phyloP scores from a whole-genome alignment of 306 rosid species.

The Quercus mongolica region DNA sequence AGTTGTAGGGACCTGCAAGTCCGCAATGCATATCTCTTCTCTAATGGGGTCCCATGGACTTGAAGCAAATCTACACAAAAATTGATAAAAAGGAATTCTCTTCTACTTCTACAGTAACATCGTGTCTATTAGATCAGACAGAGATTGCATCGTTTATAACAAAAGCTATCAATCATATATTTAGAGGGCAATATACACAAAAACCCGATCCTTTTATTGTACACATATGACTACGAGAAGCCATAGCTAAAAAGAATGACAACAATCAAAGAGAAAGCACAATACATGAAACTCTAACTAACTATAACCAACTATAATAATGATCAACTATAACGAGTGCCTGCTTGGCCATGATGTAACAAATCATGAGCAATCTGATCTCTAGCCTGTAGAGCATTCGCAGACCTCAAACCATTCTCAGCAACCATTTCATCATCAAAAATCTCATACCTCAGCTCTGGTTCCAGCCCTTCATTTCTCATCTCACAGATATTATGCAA shows the following conservation, averaged over 20 bases:
- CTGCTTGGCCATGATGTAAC: constrained; percentile 71
- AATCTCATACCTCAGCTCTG: constrained; percentile 33
- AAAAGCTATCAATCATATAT: constrained; percentile 14
- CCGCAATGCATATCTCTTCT: not conserved
- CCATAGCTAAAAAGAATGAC: constrained; percentile 40
- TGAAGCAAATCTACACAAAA: too few relatives aligned
- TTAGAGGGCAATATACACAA: not conserved
- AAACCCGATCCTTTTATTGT: constrained; percentile 15
- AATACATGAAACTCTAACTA: not conserved
- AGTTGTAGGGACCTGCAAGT: not conserved
- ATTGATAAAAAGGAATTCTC: not conserved
- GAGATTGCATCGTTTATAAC: not conserved
- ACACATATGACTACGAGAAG: constrained; percentile 16
- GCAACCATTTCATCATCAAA: constrained; percentile 70
- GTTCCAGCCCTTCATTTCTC: constrained; percentile 51
- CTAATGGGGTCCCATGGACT: not conserved
- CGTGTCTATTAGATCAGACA: not conserved
- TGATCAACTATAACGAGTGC: constrained; percentile 25
- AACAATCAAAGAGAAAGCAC: not conserved
- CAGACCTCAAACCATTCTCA: constrained; percentile 44
- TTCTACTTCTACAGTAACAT: not conserved
- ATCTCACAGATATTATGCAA: constrained; percentile 81
- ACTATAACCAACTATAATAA: constrained; percentile 2
- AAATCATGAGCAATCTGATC: constrained; percentile 73
- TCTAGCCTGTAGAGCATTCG: constrained; percentile 41